Base-by-base conservation (phyloP, 2,329 filamentous ascomycete genomes). In the Alternaria viburni region DNA sequence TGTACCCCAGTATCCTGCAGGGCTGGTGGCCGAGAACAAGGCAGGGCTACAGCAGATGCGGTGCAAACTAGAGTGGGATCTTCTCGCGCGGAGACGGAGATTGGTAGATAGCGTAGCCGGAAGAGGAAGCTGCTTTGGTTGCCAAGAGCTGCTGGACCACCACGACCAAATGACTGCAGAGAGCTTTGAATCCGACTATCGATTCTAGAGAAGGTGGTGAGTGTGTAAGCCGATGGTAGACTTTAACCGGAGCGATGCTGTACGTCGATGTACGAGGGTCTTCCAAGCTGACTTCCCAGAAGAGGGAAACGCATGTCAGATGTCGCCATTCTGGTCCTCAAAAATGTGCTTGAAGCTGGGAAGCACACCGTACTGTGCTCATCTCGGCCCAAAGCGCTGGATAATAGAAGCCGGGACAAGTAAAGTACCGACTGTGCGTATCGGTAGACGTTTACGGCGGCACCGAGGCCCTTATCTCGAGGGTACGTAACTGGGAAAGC, bases 71-170 rank as follows among this genome's bases (percentile, higher is more conserved):
- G 44, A 30, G 32, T 58, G 6, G 46, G 45, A 32, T 44, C 30
- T 55, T 15, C 49, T 61, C 41, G 36, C 46, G 59, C 45, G 50
- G 23, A 25, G 28, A 32, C 41, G 58, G 36, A 58, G 67, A 61
- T 66, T 61, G 55, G 57, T 59, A 65, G 61, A 58, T 57, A 52
- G 57, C 9, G 46, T 65, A 57, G 54, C 64, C 68, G 17, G 11
- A 67, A 64, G 12, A 64, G 69, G 70, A 64, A 74, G 70, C 69
- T 65, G 56, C 57, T 47, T 51, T 49, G 21, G 11, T 5, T 54
- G 71, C 70, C 69, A 72, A 72, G 67, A 49, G 13, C 4, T n/a
- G 36, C 57, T 54, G 59, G 51, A 62, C 62, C 61, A 44, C 64
- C 61, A 63, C 51, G 23, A 54, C 58, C 57, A 64, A 44, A 58